Base-by-base conservation (phyloP, 306 rosid species). In the Crotalaria pallida region DNA sequence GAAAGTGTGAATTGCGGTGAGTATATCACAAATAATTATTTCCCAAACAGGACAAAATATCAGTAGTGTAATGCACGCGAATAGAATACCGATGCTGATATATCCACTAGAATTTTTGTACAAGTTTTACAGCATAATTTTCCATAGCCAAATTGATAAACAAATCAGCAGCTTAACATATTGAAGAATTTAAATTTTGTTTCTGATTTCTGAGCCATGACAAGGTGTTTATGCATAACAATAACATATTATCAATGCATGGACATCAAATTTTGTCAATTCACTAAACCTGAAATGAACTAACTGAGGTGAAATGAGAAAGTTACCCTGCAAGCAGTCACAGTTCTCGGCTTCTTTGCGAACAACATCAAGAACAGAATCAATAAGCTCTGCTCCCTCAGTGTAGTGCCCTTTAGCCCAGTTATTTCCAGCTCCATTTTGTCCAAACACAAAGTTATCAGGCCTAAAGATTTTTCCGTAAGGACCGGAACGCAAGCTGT, bases 401-500 rank as follows among this genome's bases (percentile, higher is more conserved):
- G 96, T 88, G 78, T 91, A 88, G 79, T 91, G 96, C 10, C 96
- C 97, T 70, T 91, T 91, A 15, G 97, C 97, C 97, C 97, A 91
- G 67, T 91, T 91, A 74, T 91, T 91, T 0, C 97, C 97, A 24
- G 97, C 97, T 13, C 97, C 97, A 75, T 88, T 91, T 60, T 91
- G 93, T 7, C 97, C 96, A 2, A 91, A 91, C 22, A 91, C 96
- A 23, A 88, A 91, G 83, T 91, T 91, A 74, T 91, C 97, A 10
- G 96, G 97, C 61, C 97, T 83, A 64, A 87, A 91, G 44, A 91
- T 85, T 40, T 85, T 82, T 11, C 97, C 97, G 59, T 60, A 85
- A 74, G 97, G 88, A 73, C 96, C 88, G 6, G 93, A 77, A 8
- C 93, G 81, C 55, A 91, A 73, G 81, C 93, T 88, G 73, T 91